Evolutionary conservation across 2,329 filamentous ascomycete species (phyloP).

Genomic region (Chrysoporthe deuterocubensis): DNA sequence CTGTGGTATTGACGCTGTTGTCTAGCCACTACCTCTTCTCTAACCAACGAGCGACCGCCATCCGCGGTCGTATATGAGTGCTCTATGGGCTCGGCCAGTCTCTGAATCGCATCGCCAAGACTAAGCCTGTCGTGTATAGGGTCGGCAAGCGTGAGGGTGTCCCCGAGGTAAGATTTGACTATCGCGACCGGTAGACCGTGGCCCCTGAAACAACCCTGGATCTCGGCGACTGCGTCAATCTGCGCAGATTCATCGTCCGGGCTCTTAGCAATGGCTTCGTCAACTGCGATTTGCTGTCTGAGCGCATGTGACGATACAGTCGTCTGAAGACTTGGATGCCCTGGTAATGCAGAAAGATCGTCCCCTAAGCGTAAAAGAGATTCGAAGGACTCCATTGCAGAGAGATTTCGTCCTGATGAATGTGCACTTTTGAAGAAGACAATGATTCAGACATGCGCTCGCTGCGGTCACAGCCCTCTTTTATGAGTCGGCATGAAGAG

Average conservation of each 20-base stretch:
- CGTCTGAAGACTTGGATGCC: neutral
- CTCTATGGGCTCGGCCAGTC: constrained; percentile 19
- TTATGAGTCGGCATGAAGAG: neutral
- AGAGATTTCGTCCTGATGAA: neutral
- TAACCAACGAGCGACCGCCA: constrained; percentile 16
- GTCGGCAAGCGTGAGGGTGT: neutral
- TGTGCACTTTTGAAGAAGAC: neutral
- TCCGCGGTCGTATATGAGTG: constrained; percentile 16
- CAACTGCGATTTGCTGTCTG: neutral
- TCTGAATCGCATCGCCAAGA: neutral
- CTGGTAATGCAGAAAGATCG: constrained; percentile 5
- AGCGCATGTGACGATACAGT: neutral
- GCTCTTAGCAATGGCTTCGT: constrained; percentile 1
- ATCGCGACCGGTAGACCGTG: neutral
- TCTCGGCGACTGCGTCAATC: constrained; percentile 17
- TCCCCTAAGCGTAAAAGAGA: constrained; percentile 9
- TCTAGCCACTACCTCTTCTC: constrained; percentile 4
- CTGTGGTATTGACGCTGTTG: neutral
- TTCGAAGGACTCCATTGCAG: constrained; percentile 7
- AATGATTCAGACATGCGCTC: neutral
- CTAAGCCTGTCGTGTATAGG: neutral
- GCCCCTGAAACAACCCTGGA: constrained; percentile 11
- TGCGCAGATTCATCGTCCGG: constrained; percentile 2
- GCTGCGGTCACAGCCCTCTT: neutral
- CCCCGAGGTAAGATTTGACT: constrained; percentile 12